Evolutionary conservation across 495 filamentous ascomycete genomes (phyloP).

Genomic region (Aspergillus biplanus): DNA sequence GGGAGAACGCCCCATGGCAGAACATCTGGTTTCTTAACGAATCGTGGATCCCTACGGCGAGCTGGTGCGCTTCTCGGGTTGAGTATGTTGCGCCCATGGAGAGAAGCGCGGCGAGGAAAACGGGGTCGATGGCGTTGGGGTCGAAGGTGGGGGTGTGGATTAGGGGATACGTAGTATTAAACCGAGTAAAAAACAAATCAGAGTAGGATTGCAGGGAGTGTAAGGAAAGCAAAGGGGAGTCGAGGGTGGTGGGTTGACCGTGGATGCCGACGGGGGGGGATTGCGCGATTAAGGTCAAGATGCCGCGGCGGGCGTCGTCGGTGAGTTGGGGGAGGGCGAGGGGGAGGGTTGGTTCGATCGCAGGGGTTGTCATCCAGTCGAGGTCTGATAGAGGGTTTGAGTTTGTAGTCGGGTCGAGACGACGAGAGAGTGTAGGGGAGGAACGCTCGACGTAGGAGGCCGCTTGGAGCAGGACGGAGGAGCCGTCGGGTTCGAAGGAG

Average conservation of each 20-base stretch:
- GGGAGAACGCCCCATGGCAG: slow-evolving; percentile 47
- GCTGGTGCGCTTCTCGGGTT: slow-evolving; percentile 56
- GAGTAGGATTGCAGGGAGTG: slow-evolving; percentile 52
- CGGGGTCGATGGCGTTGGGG: slow-evolving; percentile 45
- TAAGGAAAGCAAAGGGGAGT: slow-evolving; percentile 52
- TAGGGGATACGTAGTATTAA: slow-evolving; percentile 58
- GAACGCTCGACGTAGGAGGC: slow-evolving; percentile 25
- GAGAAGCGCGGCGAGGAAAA: slow-evolving; percentile 53
- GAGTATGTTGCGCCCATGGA: slow-evolving; percentile 59
- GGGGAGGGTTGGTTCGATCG: slow-evolving; percentile 16
- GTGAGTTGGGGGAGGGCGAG: slow-evolving; percentile 27
- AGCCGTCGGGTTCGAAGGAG: slow-evolving; percentile 10
- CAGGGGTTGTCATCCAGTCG: slow-evolving; percentile 38
- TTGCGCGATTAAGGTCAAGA: slow-evolving; percentile 49
- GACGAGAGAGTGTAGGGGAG: neutral
- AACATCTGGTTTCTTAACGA: slow-evolving; percentile 48
- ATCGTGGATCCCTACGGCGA: slow-evolving; percentile 56
- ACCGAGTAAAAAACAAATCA: slow-evolving; percentile 58
- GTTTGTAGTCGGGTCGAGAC: neutral
- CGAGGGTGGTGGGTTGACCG: slow-evolving; percentile 41
- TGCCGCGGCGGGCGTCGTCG: slow-evolving; percentile 40
- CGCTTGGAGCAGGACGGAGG: slow-evolving; percentile 24
- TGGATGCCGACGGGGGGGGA: slow-evolving; percentile 44
- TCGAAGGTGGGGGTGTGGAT: slow-evolving; percentile 57
- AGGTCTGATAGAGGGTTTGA: slow-evolving; percentile 23